Conservation (phyloP, 345 rosid species). For the Brassica carinata region DNA sequence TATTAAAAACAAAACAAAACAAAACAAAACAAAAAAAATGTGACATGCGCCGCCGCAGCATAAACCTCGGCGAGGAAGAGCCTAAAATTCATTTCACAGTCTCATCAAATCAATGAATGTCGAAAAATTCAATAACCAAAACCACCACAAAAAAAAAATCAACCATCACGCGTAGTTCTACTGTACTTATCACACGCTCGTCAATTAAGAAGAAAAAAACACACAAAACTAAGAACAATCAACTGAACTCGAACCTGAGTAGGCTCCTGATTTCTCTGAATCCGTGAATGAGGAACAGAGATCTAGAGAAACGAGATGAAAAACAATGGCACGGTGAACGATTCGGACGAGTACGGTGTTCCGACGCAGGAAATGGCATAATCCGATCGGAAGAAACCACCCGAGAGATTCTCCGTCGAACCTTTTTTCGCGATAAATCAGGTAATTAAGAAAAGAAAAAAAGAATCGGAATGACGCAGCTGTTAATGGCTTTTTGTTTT, state of each 20-base stretch:
- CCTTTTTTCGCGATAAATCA: slow-evolving; percentile 19
- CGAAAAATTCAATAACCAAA: background rate
- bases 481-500: slow-evolving; percentile 17
- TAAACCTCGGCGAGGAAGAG: background rate
- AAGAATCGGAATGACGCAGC: background rate
- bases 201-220: background rate
- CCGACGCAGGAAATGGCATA: background rate
- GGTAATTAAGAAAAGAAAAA: background rate
- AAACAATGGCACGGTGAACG: background rate
- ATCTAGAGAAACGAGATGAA: background rate
- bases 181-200: background rate
- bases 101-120: slow-evolving; percentile 9
- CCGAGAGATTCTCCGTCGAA: background rate
- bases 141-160: background rate
- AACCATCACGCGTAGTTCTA: background rate
- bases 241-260: slow-evolving; percentile 20
- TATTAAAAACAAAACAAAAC: too few relatives aligned
- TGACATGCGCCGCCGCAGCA: slow-evolving; percentile 11
- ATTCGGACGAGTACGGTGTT: too few relatives aligned
- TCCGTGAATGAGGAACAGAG: background rate
- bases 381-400: background rate
- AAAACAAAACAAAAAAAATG: too few relatives aligned
- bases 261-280: too few relatives aligned
- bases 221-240: background rate
- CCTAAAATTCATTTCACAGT: background rate